phyloP scores from a whole-genome alignment of 176 grass and related monocot genomes.

The Saccharum officinarum region DNA sequence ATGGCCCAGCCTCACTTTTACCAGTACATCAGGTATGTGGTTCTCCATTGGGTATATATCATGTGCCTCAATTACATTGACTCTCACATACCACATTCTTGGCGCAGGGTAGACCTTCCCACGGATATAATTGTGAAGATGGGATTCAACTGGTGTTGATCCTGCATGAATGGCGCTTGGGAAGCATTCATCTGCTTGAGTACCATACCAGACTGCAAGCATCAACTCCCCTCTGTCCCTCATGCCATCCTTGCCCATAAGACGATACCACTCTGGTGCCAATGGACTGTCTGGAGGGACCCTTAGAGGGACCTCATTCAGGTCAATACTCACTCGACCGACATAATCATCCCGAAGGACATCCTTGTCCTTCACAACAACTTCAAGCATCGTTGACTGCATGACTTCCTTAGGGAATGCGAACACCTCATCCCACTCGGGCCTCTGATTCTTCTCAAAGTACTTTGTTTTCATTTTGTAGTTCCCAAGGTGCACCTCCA shows the following conservation, averaged over 20 bases:
- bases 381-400: constrained; percentile 57
- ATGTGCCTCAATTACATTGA: constrained; percentile 74
- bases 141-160: constrained; percentile 33
- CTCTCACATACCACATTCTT: constrained; percentile 88
- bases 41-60: constrained; percentile 62
- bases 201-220: constrained; percentile 91
- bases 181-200: constrained; percentile 95
- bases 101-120: constrained; percentile 88
- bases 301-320: constrained; percentile 76
- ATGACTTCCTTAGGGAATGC: constrained; percentile 75
- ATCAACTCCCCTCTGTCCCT: constrained; percentile 83
- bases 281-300: constrained; percentile 90
- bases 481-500: constrained; percentile 76
- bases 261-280: constrained; percentile 89
- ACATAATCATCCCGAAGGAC: constrained; percentile 62
- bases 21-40: constrained; percentile 59
- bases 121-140: constrained; percentile 60
- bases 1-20: constrained; percentile 61
- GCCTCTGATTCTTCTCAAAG: constrained; percentile 73
- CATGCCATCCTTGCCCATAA: constrained; percentile 78
- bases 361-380: constrained; percentile 82
- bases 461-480: constrained; percentile 63
- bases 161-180: constrained; percentile 72
- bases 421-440: constrained; percentile 92
- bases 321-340: constrained; percentile 54